Evolutionary conservation across 148 eudicot species (phyloP).

Genomic region (Cornus controversa): DNA sequence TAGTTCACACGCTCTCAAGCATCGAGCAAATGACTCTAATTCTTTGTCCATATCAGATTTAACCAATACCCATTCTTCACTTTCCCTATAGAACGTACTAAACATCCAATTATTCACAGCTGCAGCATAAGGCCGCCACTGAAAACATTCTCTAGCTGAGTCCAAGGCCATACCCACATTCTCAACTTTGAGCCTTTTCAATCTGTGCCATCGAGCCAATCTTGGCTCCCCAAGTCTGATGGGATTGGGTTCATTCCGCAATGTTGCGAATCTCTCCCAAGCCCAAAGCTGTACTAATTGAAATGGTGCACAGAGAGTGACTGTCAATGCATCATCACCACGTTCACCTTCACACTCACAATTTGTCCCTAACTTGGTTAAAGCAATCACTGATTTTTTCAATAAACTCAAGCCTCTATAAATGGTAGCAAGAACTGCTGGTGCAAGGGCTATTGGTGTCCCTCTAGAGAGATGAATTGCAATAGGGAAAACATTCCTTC

Average conservation of each 20-base stretch:
- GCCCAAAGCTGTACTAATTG: slow-evolving; percentile 29
- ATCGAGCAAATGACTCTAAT: slow-evolving; percentile 6
- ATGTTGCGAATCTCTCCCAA: slow-evolving; percentile 43
- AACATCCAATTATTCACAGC: slow-evolving; percentile 10
- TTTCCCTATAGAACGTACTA: neutral
- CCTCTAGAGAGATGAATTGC: slow-evolving; percentile 21
- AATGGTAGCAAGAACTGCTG: slow-evolving; percentile 9
- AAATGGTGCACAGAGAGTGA: neutral
- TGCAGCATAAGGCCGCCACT: neutral
- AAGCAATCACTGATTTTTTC: neutral
- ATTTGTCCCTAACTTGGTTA: neutral
- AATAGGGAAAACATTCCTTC: neutral
- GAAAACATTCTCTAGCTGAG: neutral
- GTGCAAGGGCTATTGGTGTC: slow-evolving; percentile 5
- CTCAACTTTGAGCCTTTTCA: slow-evolving; percentile 1
- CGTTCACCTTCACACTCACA: neutral
- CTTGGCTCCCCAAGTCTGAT: slow-evolving; percentile 11
- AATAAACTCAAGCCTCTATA: slow-evolving; percentile 17
- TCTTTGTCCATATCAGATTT: neutral
- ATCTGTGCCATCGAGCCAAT: slow-evolving; percentile 31
- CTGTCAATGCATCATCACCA: neutral
- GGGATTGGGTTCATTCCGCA: slow-evolving; percentile 7
- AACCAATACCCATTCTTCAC: neutral
- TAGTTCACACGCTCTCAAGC: slow-evolving; percentile 9
- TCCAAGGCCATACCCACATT: neutral